These are phyloP conservation scores for Saccharata proteae DNA, from an alignment of 2,329 filamentous ascomycete genomes.

Conservation along the genomic window DNA sequence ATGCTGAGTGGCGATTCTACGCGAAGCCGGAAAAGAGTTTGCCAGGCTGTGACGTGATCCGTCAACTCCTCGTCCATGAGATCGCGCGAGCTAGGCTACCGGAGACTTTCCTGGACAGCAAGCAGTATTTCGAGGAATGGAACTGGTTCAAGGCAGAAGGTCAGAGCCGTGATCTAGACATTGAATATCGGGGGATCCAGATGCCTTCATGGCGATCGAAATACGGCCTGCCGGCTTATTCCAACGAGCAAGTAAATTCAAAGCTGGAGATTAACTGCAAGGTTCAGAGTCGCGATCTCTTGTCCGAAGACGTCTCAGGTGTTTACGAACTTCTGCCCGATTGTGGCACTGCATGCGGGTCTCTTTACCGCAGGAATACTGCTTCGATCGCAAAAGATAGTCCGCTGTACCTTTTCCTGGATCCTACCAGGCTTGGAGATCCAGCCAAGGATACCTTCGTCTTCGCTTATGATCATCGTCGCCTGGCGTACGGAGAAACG, in stretches of 20 bases:
- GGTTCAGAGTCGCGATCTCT: too few species aligned
- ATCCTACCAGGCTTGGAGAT: constrained; percentile 39
- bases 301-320: constrained; percentile 31
- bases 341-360: constrained; percentile 45
- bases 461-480: constrained; percentile 39
- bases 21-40: constrained; percentile 28
- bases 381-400: too few species aligned
- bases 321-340: constrained; percentile 38
- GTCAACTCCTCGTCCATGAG: constrained; percentile 27
- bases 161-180: constrained; percentile 9
- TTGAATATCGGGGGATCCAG: constrained; percentile 13
- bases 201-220: constrained; percentile 25
- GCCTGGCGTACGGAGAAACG: constrained; percentile 34
- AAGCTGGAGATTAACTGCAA: constrained; percentile 29
- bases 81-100: constrained; percentile 13
- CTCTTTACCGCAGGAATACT: constrained; percentile 42
- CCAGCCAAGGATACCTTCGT: constrained; percentile 41
- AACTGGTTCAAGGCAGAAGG: constrained; percentile 13
- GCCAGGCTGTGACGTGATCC: constrained; percentile 26
- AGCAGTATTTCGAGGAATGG: constrained; percentile 15
- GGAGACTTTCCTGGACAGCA: constrained; percentile 1
- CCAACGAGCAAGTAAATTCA: constrained; percentile 32
- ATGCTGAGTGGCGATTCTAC: constrained; percentile 34
- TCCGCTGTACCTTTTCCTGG: constrained; percentile 45
- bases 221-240: constrained; percentile 25